Base-by-base conservation (phyloP, 805 yeast species). In the Sugiyamaella marilandica region DNA sequence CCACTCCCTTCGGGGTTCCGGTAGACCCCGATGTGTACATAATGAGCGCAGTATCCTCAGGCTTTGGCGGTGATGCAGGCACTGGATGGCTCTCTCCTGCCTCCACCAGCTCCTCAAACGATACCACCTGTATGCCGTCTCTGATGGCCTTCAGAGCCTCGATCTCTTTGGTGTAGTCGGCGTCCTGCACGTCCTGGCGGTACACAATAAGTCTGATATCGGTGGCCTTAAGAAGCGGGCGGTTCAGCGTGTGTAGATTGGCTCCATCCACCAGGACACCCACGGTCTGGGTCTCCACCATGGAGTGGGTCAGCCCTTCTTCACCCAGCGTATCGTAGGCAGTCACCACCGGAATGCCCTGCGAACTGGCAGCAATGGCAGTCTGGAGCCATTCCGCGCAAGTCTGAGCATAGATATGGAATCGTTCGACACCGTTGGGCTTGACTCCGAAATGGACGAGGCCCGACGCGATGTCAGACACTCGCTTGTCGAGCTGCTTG, bases 241-340 rank as follows among this genome's bases (percentile, higher is more conserved):
- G 80, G 61, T 85, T 68, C 67, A 94, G 80, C 53, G 83, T 78
- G 33, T 66, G 64, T 61, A 94, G 76, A 55, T 91, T 76, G 16
- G 79, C 75, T 65, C 86, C 90, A 68, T 94, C 98, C 45, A 96
- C 86, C 70, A 85, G 89, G 55, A 94, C 75, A 19, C 84, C 95
- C 50, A 70, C 75, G 26, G 96, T 81, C 47, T 77, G 87, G 2
- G 98, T 89, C 72, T 91, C 87, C 39, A 79, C 76, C 65, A 94
- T 76, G 2, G 97, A 90, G 70, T 86, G 95, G 53, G 84, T 85
- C 37, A 63, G 55, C 21, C 96, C 96, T 35, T 78, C 77, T 70
- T 89, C 95, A 53, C 97, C 97, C 59, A 91, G 76, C 41, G 97
- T 89, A 69, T 91, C 97, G 70, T 94, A 94, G 36, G 99, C 98